These are phyloP conservation scores for Plicaturopsis crispa DNA, from an alignment of 768 basidiomycete species.

Conservation along the genomic window DNA sequence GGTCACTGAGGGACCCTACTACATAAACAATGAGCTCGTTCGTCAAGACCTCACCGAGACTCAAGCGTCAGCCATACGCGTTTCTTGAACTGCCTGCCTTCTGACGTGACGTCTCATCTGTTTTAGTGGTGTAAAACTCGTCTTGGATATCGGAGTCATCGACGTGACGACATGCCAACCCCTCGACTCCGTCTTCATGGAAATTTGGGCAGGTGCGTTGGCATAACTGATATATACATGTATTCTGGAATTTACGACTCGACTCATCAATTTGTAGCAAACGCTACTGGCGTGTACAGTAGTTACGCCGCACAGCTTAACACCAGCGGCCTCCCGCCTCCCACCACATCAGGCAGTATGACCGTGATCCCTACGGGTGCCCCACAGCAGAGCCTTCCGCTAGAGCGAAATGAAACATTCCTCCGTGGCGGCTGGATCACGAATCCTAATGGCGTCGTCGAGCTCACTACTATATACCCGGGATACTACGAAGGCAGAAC, in stretches of 20 bases:
- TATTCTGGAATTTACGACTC: no score
- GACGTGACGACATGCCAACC: conserved; percentile 30
- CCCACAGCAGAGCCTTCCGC: neutral
- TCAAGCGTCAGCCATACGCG: conserved; percentile 17
- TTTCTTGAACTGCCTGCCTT: no score
- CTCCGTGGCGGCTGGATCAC: conserved; percentile 27
- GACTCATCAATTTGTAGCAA: conserved; percentile 21
- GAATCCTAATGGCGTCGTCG: conserved; percentile 26
- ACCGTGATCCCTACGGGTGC: no score
- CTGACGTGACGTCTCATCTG: neutral
- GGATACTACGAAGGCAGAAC: conserved; percentile 26
- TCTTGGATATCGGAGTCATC: conserved; percentile 28
- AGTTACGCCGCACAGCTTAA: conserved; percentile 10
- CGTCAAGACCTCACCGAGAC: conserved; percentile 20
- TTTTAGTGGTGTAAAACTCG: conserved; percentile 23
- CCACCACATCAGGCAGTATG: no score
- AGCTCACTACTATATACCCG: conserved; percentile 25
- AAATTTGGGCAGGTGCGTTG: conserved; percentile 25
- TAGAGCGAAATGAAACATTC: conserved; percentile 20
- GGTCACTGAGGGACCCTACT: conserved; percentile 19
- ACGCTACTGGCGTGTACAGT: conserved; percentile 25
- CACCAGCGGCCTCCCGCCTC: neutral
- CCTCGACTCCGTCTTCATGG: conserved; percentile 24
- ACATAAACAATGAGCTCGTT: conserved; percentile 21
- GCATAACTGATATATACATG: no score